Evolutionary conservation across 495 filamentous ascomycete species (phyloP).

Genomic region (Penicillium antarcticum): DNA sequence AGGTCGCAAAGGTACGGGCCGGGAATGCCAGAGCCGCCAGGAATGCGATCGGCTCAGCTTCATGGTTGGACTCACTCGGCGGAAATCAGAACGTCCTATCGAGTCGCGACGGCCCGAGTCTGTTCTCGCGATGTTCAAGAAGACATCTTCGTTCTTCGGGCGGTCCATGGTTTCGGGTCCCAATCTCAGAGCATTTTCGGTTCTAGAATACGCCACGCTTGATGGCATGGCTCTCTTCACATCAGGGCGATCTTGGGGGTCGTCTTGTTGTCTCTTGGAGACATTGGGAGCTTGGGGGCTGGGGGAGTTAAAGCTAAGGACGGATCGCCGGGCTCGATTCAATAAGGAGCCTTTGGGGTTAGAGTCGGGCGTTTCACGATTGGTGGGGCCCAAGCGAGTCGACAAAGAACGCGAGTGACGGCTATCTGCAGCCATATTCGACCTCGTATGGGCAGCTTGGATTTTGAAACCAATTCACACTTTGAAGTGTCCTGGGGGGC

Average conservation of each 20-base stretch:
- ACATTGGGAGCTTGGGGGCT: conserved; percentile 32
- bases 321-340: conserved; percentile 20
- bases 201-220: conserved; percentile 25
- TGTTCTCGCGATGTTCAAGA: conserved; percentile 59
- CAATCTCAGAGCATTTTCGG: conserved; percentile 18
- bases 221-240: conserved; percentile 35
- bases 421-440: background rate
- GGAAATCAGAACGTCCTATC: conserved; percentile 43
- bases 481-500: background rate
- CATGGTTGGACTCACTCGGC: conserved; percentile 41
- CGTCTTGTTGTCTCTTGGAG: conserved; percentile 26
- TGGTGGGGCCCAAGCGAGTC: conserved; percentile 17
- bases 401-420: conserved; percentile 4
- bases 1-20: background rate
- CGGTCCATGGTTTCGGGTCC: conserved; percentile 26
- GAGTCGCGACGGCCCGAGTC: conserved; percentile 48
- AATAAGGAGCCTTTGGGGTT: conserved; percentile 16
- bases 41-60: background rate
- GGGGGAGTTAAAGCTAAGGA: conserved; percentile 24
- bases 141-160: conserved; percentile 55
- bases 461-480: too few relatives aligned
- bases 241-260: conserved; percentile 27
- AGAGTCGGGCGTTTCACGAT: conserved; percentile 21
- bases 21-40: background rate
- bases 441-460: too few relatives aligned